A percentile compares a stretch with the other conserved stretches of the same genome.
Conservation (phyloP, 352 stramenopile genomes). For the Phytopythium vexans region DNA sequence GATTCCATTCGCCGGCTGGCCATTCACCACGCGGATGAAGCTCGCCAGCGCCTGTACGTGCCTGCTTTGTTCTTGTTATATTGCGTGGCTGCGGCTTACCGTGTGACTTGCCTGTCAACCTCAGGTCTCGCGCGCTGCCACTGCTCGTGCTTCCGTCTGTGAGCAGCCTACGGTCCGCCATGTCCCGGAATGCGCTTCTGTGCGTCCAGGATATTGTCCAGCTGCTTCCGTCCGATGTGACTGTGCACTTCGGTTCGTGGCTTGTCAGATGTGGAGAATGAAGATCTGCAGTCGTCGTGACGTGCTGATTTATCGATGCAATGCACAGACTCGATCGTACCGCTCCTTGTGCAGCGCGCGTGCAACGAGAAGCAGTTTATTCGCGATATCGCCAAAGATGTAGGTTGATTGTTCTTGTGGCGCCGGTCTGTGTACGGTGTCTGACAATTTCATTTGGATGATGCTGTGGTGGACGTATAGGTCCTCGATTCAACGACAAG, state of each 20-base stretch:
- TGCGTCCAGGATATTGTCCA: conserved; percentile 61
- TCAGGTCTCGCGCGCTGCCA: conserved; percentile 11
- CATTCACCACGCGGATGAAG: conserved; percentile 27
- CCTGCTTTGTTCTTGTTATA: neutral
- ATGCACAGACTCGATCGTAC: conserved; percentile 33
- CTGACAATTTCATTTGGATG: neutral
- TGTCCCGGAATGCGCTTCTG: conserved; percentile 64
- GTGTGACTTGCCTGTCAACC: neutral
- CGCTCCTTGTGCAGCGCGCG: conserved; percentile 45
- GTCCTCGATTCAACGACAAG: conserved; percentile 43
- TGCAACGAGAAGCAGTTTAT: conserved; percentile 79
- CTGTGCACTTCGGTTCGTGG: conserved; percentile 23
- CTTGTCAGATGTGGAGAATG: neutral
- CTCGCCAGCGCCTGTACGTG: conserved; percentile 27
- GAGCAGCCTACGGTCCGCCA: conserved; percentile 53
- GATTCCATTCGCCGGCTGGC: conserved; percentile 41
- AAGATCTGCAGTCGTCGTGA: neutral
- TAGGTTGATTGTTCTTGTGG: neutral
- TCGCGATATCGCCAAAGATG: conserved; percentile 46
- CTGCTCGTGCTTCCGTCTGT: conserved; percentile 53
- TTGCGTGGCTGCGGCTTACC: conserved; percentile 8
- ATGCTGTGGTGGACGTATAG: neutral
- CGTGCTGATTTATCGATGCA: neutral
- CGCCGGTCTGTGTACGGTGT: neutral
- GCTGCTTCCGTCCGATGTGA: conserved; percentile 17